A percentile compares a stretch with the other conserved stretches of the same genome.
Evolutionary conservation across 495 filamentous ascomycete species (phyloP).

Genomic region (Coniosporium apollinis): DNA sequence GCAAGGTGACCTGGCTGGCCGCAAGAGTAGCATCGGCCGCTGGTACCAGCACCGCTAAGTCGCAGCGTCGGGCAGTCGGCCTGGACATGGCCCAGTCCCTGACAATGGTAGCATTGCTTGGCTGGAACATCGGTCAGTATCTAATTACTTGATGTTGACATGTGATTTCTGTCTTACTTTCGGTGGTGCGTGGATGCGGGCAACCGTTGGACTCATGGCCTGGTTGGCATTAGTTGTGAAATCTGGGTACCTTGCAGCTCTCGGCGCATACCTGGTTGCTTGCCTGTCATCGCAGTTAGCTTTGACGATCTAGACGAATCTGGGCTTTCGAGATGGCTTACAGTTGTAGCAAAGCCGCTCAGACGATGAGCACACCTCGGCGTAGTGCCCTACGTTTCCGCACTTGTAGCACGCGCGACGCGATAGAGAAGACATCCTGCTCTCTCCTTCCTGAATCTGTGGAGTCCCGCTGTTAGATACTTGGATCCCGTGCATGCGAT

Average conservation of each 20-base stretch:
- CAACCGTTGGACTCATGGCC: slow-evolving; percentile 97
- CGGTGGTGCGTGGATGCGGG: slow-evolving; percentile 87
- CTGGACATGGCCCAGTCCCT: slow-evolving; percentile 95
- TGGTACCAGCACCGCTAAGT: slow-evolving; percentile 60
- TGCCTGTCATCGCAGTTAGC: slow-evolving; percentile 24
- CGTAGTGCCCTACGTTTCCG: slow-evolving; percentile 97
- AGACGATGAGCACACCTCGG: slow-evolving; percentile 91
- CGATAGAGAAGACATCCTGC: slow-evolving; percentile 73
- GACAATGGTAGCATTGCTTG: slow-evolving; percentile 99
- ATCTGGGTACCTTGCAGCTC: too few relatives aligned
- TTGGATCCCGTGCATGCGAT: background rate
- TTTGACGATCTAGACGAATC: too few relatives aligned
- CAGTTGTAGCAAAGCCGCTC: slow-evolving; percentile 99
- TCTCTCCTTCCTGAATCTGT: slow-evolving; percentile 4
- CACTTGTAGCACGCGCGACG: slow-evolving; percentile 99
- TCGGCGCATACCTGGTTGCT: slow-evolving; percentile 20
- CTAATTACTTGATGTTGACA: background rate
- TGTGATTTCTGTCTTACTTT: slow-evolving; percentile 38
- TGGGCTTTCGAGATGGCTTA: slow-evolving; percentile 34
- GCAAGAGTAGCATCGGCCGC: slow-evolving; percentile 91
- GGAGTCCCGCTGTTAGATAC: slow-evolving; percentile 1
- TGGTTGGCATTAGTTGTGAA: slow-evolving; percentile 24
- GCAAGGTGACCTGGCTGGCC: slow-evolving; percentile 82
- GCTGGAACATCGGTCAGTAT: slow-evolving; percentile 30
- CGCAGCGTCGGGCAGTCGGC: slow-evolving; percentile 97